Conservation (phyloP, 768 basidiomycete species). For the Suillus discolor region DNA sequence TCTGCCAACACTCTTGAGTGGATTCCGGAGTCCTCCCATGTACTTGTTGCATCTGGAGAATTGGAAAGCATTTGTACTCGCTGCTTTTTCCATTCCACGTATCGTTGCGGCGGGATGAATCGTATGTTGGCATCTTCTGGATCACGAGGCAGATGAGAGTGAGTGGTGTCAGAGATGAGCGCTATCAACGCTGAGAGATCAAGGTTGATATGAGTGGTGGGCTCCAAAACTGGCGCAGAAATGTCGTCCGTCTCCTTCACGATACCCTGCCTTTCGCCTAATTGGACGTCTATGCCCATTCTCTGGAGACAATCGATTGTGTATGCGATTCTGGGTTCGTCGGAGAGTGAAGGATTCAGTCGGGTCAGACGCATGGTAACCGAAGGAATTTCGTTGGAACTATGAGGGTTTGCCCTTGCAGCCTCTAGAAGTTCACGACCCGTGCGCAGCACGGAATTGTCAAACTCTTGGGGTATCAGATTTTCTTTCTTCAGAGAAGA, state of each 20-base stretch:
- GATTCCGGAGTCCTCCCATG: constrained; percentile 42
- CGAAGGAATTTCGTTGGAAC: constrained; percentile 39
- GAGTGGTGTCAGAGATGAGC: constrained; percentile 80
- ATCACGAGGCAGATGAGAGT: constrained; percentile 61
- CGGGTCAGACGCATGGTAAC: constrained; percentile 73
- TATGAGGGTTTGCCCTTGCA: constrained; percentile 52
- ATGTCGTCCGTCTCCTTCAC: constrained; percentile 18
- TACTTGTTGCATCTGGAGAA: constrained; percentile 1
- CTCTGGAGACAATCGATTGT: constrained; percentile 57
- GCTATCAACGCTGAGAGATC: constrained; percentile 88
- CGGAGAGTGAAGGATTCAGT: constrained; percentile 47
- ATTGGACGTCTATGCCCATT: constrained; percentile 67
- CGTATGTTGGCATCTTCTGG: constrained; percentile 60
- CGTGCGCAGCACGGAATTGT: constrained; percentile 76
- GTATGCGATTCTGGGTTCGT: constrained; percentile 59
- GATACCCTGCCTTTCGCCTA: constrained; percentile 54
- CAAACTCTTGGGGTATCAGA: constrained; percentile 54
- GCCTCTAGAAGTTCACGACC: constrained; percentile 68
- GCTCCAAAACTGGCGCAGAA: constrained; percentile 33
- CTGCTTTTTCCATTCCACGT: constrained; percentile 61
- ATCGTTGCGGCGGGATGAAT: constrained; percentile 61
- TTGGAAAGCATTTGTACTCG: constrained; percentile 15
- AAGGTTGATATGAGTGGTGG: constrained; percentile 69
- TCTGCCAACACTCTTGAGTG: constrained; percentile 71
- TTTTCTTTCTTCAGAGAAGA: constrained; percentile 5